Conservation (phyloP, 768 basidiomycete species). For the Mycena floridula region DNA sequence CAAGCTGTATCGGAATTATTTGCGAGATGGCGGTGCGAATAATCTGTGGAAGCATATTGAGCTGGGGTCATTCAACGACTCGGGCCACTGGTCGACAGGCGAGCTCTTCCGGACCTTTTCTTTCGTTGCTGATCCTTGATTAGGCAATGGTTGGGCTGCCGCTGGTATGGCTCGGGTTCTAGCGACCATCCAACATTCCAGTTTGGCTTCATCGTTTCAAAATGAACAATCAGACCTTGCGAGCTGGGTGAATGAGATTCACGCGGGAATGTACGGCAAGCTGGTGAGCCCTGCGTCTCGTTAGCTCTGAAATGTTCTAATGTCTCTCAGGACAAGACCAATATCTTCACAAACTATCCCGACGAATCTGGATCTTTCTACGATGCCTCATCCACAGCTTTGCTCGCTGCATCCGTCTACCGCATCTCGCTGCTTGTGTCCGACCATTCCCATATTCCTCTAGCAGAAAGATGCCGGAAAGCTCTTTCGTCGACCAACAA, state of each 20-base stretch:
- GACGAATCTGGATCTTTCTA: conserved; percentile 49
- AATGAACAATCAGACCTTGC: conserved; percentile 52
- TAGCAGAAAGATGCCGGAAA: conserved; percentile 51
- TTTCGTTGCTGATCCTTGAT: not conserved
- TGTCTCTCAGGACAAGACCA: conserved; percentile 31
- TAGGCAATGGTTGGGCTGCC: conserved; percentile 87
- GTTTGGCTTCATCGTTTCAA: conserved; percentile 41
- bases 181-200: conserved; percentile 62
- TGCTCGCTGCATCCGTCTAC: conserved; percentile 75
- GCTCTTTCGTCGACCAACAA: conserved; percentile 22
- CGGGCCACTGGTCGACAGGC: conserved; percentile 53
- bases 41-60: conserved; percentile 77
- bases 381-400: conserved; percentile 68
- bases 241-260: conserved; percentile 68
- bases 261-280: conserved; percentile 58
- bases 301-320: conserved; percentile 8
- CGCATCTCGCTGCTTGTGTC: conserved; percentile 53
- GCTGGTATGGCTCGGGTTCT: conserved; percentile 83
- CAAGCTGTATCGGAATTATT: conserved; percentile 59
- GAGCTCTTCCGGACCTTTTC: not conserved
- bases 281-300: conserved; percentile 35
- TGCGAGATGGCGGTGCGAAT: conserved; percentile 42
- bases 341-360: conserved; percentile 70
- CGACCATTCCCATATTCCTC: conserved; percentile 42
- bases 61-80: conserved; percentile 45